Evolutionary conservation across 352 stramenopile species (phyloP), one percentile per base, ranked within the genome.

Genomic region (Globisporangium parvum): DNA sequence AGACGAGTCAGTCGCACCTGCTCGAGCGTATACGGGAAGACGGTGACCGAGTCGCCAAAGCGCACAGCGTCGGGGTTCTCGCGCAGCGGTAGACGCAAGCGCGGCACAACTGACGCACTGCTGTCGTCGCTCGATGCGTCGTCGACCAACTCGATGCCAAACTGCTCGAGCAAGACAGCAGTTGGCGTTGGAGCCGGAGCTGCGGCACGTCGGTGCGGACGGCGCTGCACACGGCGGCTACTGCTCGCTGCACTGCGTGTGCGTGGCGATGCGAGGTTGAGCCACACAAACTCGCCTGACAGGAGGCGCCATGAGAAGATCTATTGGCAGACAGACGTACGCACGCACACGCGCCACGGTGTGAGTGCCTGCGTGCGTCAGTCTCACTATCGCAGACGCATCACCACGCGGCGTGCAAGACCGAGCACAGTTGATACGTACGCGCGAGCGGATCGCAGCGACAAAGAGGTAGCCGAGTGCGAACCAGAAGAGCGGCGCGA

Each of bases 401-500:
- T 31, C 26, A 6, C 6, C 35, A 18, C 2, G 35, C 15, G 1
- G 33, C 24, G 17, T 12, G 35, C 17, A 49, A 28, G 14, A 20
- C 28, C n/a, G 17, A 15, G 10, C 45, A 3, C 14, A 1, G 31
- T 37, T 5, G 6, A 12, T 4, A 53, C 62, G n/a, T 53, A 83
- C 75, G 28, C 71, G 73, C 15, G 65, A 73, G 2, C 73, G 67
- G 12, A 89, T 55, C 11, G 73, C 18, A 3, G 70, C 23, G 18
- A 87, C 77, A 6, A 87, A 59, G 5, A 59, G 40, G 54, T 84
- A 86, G 2, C 79, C 79, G 37, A 77, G 37, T 11, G 51, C 59
- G 47, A 89, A 89, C 79, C 79, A 89, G 23, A 84, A 52, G 33
- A 82, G 40, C 9, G 79, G 69, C 6, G 69, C 65, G 3, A 87